Evolutionary conservation across 345 rosid genomes (phyloP).

Genomic region (Triadica sebifera): DNA sequence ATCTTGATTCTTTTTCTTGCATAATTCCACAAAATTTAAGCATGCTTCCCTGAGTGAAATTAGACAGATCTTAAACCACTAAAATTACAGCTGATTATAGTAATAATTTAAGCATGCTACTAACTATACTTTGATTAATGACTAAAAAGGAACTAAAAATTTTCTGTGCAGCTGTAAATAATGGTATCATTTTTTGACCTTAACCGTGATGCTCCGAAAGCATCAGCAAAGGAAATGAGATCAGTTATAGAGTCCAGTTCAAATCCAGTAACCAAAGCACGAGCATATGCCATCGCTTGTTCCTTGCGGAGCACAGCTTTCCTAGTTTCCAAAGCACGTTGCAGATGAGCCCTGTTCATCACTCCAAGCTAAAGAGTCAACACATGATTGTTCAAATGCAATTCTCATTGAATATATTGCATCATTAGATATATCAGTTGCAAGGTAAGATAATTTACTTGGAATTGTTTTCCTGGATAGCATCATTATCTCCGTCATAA

Average conservation of each 20-base stretch:
- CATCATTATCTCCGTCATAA: constrained; percentile 39
- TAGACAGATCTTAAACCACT: constrained; percentile 1
- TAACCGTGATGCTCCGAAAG: constrained; percentile 91
- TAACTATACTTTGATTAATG: background rate
- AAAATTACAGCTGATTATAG: background rate
- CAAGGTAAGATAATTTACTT: constrained; percentile 46
- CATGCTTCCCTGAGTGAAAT: constrained; percentile 78
- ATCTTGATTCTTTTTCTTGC: constrained; percentile 96
- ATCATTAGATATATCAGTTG: constrained; percentile 4
- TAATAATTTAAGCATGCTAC: background rate
- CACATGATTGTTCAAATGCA: constrained; percentile 11
- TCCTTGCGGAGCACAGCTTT: constrained; percentile 80
- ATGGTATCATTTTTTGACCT: constrained; percentile 39
- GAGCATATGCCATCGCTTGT: constrained; percentile 98
- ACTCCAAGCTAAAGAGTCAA: constrained; percentile 27
- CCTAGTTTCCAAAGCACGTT: constrained; percentile 75
- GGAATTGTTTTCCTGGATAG: constrained; percentile 65
- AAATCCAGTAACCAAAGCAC: constrained; percentile 88
- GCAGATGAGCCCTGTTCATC: constrained; percentile 76
- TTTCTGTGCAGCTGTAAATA: background rate
- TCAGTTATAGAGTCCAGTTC: constrained; percentile 66
- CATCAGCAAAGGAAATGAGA: constrained; percentile 77
- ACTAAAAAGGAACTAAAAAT: background rate
- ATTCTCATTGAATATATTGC: background rate
- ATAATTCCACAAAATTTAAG: constrained; percentile 73